Evolutionary conservation across 2,329 filamentous ascomycete species (phyloP).

Genomic region (Neofusicoccum umdonicola): DNA sequence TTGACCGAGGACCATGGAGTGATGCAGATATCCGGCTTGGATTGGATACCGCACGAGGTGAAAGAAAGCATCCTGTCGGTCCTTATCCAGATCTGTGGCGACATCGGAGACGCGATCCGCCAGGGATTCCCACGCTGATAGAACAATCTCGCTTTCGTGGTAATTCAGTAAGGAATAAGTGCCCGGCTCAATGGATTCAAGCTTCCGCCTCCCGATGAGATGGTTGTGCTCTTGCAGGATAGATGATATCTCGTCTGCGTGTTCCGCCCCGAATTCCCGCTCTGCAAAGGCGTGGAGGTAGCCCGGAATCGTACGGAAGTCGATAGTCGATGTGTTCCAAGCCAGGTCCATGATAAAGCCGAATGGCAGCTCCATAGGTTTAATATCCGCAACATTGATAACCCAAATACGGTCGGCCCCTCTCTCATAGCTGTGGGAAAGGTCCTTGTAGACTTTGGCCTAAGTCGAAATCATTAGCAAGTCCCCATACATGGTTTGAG

Average conservation of each 20-base stretch:
- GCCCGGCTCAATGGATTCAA: constrained; percentile 17
- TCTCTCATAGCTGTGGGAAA: constrained; percentile 21
- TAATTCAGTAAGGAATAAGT: constrained; percentile 22
- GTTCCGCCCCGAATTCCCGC: not conserved
- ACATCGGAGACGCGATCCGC: constrained; percentile 11
- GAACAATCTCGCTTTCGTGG: constrained; percentile 20
- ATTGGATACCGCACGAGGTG: constrained; percentile 58
- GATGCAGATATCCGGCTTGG: constrained; percentile 53
- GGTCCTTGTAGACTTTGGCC: constrained; percentile 16
- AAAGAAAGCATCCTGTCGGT: constrained; percentile 55
- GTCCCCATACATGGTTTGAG: not conserved
- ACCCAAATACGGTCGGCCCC: constrained; percentile 24
- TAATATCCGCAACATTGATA: constrained; percentile 27
- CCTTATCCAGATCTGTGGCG: constrained; percentile 39
- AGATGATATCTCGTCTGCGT: not conserved
- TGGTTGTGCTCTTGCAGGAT: constrained; percentile 14
- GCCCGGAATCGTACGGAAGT: not conserved
- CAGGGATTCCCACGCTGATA: constrained; percentile 19
- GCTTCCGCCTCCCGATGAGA: constrained; percentile 12
- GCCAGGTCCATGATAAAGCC: constrained; percentile 24
- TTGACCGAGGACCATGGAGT: constrained; percentile 22
- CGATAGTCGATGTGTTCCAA: constrained; percentile 19
- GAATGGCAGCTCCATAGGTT: constrained; percentile 24
- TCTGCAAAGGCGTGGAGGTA: constrained; percentile 10
- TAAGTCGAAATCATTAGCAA: not conserved